A percentile compares a stretch with the other conserved stretches of the same genome.
These are phyloP conservation scores for Paraphaeosphaeria minitans DNA, from an alignment of 2,329 filamentous ascomycete species.

Conservation along the genomic window DNA sequence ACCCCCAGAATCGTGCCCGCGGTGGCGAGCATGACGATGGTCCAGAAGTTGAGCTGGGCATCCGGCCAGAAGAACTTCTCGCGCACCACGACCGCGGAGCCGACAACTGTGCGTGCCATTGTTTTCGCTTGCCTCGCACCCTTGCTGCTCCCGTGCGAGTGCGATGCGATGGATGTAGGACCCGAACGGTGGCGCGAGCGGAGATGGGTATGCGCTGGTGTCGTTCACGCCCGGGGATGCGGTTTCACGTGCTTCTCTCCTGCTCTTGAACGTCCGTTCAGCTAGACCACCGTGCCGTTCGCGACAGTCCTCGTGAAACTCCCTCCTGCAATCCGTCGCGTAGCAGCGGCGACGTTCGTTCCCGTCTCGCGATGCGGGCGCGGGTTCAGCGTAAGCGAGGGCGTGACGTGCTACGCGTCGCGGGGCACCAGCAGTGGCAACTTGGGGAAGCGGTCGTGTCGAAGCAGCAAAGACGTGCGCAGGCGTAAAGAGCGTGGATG, in stretches of 20 bases:
- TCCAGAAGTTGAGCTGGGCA: slow-evolving; percentile 68
- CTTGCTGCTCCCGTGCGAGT: too few relatives aligned
- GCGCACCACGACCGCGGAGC: slow-evolving; percentile 51
- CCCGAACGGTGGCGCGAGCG: neutral
- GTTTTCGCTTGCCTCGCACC: slow-evolving; percentile 12
- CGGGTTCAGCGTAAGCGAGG: neutral
- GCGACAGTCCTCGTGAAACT: neutral
- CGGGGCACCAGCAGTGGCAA: neutral
- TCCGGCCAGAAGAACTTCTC: slow-evolving; percentile 68
- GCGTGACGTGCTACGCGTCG: slow-evolving; percentile 4
- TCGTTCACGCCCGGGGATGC: too few relatives aligned
- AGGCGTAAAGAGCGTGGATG: neutral
- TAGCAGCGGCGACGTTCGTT: neutral
- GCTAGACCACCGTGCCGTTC: neutral
- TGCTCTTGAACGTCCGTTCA: neutral
- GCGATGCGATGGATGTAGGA: neutral
- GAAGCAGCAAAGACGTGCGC: neutral
- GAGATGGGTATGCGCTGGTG: neutral
- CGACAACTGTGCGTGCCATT: slow-evolving; percentile 48
- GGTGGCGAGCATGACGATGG: slow-evolving; percentile 64
- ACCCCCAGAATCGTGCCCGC: slow-evolving; percentile 64
- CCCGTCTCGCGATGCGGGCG: neutral
- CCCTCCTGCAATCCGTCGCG: neutral
- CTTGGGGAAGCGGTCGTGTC: neutral
- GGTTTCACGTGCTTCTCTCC: neutral